Evolutionary conservation across 306 rosid genomes (phyloP), one percentile per base, ranked within the genome.

Genomic region (Citrullus amarus): DNA sequence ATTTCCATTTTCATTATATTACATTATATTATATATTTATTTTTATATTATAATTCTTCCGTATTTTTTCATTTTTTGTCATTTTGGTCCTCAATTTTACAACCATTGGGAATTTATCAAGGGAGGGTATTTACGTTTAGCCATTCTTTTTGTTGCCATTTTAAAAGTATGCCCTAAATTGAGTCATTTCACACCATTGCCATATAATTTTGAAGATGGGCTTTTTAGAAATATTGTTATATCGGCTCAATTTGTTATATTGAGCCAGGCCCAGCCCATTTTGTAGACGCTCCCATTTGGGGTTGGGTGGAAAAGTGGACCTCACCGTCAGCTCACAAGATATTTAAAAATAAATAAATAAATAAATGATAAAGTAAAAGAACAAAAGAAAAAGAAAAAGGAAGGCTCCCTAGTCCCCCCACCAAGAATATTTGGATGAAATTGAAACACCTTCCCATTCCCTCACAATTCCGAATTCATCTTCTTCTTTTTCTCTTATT

Each of bases 351-450:
- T n/a, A 17, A 68, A 62, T 12, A 28, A 4, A 22, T 22, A 22
- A 22, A 22, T 22, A 22, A 22, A 22, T 48, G 12, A 48, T 48
- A 32, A 32, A 62, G 43, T 32, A 62, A 32, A 61, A 12, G 41
- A 28, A 55, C 8, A 55, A 55, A 54, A 17, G 4, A 54, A 68
- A 43, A 28, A 48, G 13, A 25, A 71, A 71, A 48, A 70, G 4
- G 34, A 70, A 6, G 2, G 14, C 57, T 3, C 6, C 11, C 54
- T 9, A 41, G 36, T 46, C 43, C 43, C 43, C 60, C 60, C 77
- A 72, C 62, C 78, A 16, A 73, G 39, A 71, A 71, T 71, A 71
- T 71, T 71, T 71, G 77, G 77, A 46, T 71, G 58, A 71, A 71
- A 71, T 71, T 51, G 60, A 51, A 73, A 53, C 41, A 71, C 14